Evolutionary conservation across 371 early-diverging fungal genomes (phyloP).

Genomic region (Batkoa obscura): DNA sequence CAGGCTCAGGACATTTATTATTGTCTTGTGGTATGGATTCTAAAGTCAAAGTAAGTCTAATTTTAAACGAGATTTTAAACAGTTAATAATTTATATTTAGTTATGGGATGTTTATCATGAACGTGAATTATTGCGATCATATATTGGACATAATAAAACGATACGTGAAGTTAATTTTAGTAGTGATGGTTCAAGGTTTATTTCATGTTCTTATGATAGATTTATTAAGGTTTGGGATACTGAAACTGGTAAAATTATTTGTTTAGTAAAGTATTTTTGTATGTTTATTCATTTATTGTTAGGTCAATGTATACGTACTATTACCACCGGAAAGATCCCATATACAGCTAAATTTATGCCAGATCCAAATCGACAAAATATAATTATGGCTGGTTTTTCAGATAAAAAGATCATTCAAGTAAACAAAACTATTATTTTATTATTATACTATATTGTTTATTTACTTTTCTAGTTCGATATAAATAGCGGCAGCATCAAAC

Average conservation of each 20-base stretch:
- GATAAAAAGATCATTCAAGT: constrained; percentile 78
- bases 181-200: constrained; percentile 63
- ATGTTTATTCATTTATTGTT: constrained; percentile 4
- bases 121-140: constrained; percentile 62
- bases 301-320: constrained; percentile 62
- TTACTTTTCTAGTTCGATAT: constrained; percentile 46
- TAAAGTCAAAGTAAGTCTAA: constrained; percentile 51
- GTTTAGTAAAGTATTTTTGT: too few relatives aligned
- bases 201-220: constrained; percentile 80
- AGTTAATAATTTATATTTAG: constrained; percentile 13
- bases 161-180: constrained; percentile 84
- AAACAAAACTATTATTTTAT: neutral
- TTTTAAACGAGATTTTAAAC: neutral
- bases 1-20: constrained; percentile 75
- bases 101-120: constrained; percentile 89
- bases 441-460: neutral
- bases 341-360: constrained; percentile 84
- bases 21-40: constrained; percentile 82
- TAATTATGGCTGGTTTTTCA: constrained; percentile 77
- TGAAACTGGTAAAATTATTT: constrained; percentile 48
- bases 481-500: constrained; percentile 59
- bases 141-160: constrained; percentile 77
- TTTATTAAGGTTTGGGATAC: constrained; percentile 93
- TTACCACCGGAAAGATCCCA: constrained; percentile 61
- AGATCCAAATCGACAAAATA: constrained; percentile 54